phyloP scores from a whole-genome alignment of 169 alveolate species.

The Sarcocystis neurona region DNA sequence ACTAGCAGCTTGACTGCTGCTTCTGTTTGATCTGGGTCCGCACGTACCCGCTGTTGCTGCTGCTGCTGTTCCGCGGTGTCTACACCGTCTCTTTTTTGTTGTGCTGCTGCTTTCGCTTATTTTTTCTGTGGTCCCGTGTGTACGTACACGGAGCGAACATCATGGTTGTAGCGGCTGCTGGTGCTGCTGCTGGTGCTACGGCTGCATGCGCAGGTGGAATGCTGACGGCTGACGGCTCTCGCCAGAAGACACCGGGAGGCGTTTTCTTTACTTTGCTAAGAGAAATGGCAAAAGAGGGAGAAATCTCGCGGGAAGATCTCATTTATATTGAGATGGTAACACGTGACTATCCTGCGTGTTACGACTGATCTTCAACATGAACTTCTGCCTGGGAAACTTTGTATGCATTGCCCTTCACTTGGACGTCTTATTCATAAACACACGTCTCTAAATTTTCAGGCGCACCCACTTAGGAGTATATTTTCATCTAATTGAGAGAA shows the following conservation, averaged over 20 bases:
- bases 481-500: background rate
- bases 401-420: too few species aligned
- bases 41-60: background rate
- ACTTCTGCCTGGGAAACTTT: too few species aligned
- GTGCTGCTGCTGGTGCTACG: background rate
- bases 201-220: conserved; percentile 81
- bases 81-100: background rate
- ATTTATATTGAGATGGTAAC: conserved; percentile 73
- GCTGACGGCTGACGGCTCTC: conserved; percentile 80
- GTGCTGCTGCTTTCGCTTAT: background rate
- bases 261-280: conserved; percentile 84
- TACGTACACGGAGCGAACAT: too few species aligned
- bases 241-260: conserved; percentile 88
- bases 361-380: background rate
- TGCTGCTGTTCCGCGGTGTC: background rate
- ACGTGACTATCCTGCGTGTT: background rate
- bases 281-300: conserved; percentile 77
- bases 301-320: conserved; percentile 81
- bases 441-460: background rate
- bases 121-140: background rate
- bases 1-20: too few species aligned
- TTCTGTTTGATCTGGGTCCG: too few species aligned
- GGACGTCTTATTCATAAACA: too few species aligned
- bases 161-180: too few species aligned
- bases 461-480: too few species aligned